These are phyloP conservation scores for Kazachstania sp. DNA, from an alignment of 1,139 yeast genomes.

Conservation along the genomic window DNA sequence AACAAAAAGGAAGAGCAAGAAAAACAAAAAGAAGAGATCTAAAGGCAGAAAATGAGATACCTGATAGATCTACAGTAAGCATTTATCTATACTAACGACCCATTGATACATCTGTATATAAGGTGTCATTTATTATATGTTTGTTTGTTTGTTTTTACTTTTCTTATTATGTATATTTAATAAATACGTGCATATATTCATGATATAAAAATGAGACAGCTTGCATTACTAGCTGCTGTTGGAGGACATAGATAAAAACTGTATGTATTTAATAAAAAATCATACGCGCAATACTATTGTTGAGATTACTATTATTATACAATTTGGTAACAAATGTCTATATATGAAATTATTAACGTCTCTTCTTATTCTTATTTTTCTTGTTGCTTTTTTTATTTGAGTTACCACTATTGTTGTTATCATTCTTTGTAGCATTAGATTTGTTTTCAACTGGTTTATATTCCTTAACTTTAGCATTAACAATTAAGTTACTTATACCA, in stretches of 20 bases:
- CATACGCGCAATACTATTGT: too few relatives aligned
- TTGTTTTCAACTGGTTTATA: slow-evolving; percentile 12
- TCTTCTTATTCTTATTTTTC: not conserved
- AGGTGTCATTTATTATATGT: not conserved
- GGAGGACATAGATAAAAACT: too few relatives aligned
- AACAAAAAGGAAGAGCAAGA: slow-evolving; percentile 18
- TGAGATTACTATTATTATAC: too few relatives aligned
- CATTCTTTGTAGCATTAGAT: slow-evolving; percentile 14
- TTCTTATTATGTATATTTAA: not conserved
- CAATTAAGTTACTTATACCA: slow-evolving; percentile 25
- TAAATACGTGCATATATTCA: not conserved
- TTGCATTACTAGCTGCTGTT: too few relatives aligned
- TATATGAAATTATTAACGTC: not conserved
- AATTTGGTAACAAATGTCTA: too few relatives aligned
- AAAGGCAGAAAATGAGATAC: slow-evolving; percentile 3
- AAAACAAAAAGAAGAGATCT: slow-evolving; percentile 12
- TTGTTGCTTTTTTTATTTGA: not conserved
- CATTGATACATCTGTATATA: not conserved
- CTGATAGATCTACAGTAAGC: not conserved
- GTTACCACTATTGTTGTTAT: slow-evolving; percentile 16
- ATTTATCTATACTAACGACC: not conserved
- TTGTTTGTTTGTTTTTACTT: not conserved
- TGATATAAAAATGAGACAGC: too few relatives aligned
- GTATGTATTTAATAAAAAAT: too few relatives aligned
- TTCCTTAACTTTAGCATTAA: slow-evolving; percentile 25